Evolutionary conservation across 225 moss, liverwort and hornwort genomes (phyloP).

Genomic region (Physcomitrellopsis africana): DNA sequence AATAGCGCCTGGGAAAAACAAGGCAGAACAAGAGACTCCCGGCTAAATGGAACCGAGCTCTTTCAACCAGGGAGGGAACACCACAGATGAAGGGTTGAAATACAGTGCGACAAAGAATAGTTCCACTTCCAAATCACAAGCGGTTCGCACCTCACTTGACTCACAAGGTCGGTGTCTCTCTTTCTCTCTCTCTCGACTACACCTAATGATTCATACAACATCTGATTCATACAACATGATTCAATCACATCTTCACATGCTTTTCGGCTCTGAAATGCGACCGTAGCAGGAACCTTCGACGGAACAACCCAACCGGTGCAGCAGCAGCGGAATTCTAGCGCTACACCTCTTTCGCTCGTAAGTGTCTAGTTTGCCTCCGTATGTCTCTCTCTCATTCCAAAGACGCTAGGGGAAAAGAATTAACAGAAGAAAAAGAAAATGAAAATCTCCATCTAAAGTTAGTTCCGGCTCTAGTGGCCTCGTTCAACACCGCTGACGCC

Average conservation of each 20-base stretch:
- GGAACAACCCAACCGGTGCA: conserved; percentile 10
- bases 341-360: no score
- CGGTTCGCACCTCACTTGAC: background rate
- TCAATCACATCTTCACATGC: background rate
- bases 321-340: background rate
- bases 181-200: no score
- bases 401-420: no score
- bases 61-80: background rate
- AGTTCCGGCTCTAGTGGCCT: no score
- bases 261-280: background rate
- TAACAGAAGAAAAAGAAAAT: no score
- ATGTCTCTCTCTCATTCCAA: no score
- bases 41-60: background rate
- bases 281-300: conserved; percentile 24
- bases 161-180: background rate
- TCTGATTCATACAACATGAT: no score
- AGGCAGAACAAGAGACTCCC: background rate
- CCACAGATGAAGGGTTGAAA: background rate
- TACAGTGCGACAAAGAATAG: background rate
- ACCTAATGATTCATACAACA: no score
- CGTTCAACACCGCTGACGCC: no score
- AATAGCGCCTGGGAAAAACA: background rate
- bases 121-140: background rate
- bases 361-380: no score
- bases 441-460: no score